Conservation (phyloP, 2,329 filamentous ascomycete genomes). For the Aspergillus floridensis region DNA sequence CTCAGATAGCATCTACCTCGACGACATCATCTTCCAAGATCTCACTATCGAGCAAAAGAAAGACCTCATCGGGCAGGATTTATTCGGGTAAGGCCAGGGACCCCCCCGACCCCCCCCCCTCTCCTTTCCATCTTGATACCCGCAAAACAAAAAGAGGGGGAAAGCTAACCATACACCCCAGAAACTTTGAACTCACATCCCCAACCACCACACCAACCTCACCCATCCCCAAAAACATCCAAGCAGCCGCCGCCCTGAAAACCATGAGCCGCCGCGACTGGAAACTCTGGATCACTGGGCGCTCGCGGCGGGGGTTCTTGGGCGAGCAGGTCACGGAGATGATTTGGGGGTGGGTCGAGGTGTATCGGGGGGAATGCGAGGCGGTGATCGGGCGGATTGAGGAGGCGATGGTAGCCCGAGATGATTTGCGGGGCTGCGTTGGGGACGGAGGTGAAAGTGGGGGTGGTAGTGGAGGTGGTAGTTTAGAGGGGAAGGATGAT, state of each 20-base stretch:
- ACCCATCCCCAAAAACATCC: slow-evolving; percentile 23
- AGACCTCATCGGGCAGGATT: slow-evolving; percentile 22
- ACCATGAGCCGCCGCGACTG: slow-evolving; percentile 31
- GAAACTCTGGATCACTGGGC: slow-evolving; percentile 28
- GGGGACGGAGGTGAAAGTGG: background rate
- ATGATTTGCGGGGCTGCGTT: background rate
- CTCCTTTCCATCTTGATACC: too few relatives aligned
- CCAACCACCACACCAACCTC: slow-evolving; percentile 12
- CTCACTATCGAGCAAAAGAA: slow-evolving; percentile 21
- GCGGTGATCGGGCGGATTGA: slow-evolving; percentile 15
- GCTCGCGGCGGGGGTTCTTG: slow-evolving; percentile 17
- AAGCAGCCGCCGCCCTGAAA: slow-evolving; percentile 30
- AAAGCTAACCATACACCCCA: slow-evolving; percentile 2
- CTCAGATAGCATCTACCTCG: slow-evolving; percentile 34
- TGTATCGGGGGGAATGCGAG: slow-evolving; percentile 28
- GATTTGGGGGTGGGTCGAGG: slow-evolving; percentile 27
- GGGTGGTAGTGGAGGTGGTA: too few relatives aligned
- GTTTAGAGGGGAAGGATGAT: slow-evolving; percentile 2
- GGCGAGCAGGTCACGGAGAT: slow-evolving; percentile 21
- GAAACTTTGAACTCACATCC: slow-evolving; percentile 32
- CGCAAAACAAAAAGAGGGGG: too few relatives aligned
- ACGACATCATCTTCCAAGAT: slow-evolving; percentile 33
- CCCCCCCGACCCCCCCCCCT: too few relatives aligned
- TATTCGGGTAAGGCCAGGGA: slow-evolving; percentile 26
- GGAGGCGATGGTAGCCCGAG: background rate